Conservation (phyloP, 768 basidiomycete species). For the Tulasnella calospora region DNA sequence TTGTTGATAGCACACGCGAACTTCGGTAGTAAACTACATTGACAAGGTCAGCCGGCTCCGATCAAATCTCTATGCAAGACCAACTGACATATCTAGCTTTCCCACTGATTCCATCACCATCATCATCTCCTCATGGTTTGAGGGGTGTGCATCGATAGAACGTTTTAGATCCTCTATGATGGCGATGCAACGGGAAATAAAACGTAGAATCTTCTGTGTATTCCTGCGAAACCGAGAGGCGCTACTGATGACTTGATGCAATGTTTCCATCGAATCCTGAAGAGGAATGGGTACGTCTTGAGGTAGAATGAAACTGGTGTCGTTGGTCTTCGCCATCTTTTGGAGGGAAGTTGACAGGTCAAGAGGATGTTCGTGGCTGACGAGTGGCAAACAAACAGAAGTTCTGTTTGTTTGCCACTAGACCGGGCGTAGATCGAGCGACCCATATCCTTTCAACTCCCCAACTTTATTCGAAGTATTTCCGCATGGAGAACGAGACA, state of each 20-base stretch:
- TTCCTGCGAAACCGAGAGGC: neutral
- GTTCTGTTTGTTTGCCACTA: too few relatives aligned
- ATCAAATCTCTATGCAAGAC: neutral
- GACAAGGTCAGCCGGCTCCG: neutral
- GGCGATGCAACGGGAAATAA: neutral
- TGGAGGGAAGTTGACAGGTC: too few relatives aligned
- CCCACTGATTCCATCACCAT: neutral
- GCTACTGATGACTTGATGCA: neutral
- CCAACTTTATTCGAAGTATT: too few relatives aligned
- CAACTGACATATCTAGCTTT: neutral
- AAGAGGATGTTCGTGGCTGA: too few relatives aligned
- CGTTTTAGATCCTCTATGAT: neutral
- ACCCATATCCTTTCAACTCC: too few relatives aligned
- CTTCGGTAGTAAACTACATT: neutral
- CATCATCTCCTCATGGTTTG: neutral
- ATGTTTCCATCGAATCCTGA: neutral
- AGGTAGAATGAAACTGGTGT: neutral
- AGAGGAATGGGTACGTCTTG: neutral
- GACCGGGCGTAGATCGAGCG: too few relatives aligned
- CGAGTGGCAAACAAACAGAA: too few relatives aligned
- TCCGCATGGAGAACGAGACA: too few relatives aligned
- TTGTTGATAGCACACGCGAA: neutral
- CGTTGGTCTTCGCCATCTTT: neutral
- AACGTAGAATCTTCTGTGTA: neutral
- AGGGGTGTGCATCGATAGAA: neutral